Conservation (phyloP, 345 rosid species). For the Gossypium turneri region DNA sequence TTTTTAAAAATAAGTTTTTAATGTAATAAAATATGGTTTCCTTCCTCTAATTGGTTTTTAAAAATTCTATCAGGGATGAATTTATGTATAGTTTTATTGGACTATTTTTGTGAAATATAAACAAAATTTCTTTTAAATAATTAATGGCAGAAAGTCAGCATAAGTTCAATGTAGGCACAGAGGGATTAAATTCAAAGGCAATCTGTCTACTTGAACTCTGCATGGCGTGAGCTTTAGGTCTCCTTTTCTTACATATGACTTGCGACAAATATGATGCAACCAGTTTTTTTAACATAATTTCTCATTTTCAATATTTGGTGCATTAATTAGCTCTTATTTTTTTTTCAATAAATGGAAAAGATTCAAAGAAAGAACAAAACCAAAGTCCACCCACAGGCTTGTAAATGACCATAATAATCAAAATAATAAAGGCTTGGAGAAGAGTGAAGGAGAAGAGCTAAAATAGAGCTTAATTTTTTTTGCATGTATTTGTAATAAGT, state of each 20-base stretch:
- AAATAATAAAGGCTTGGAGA: no score
- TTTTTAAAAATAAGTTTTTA: no score
- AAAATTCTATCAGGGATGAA: no score
- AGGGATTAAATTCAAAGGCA: neutral
- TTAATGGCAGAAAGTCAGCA: conserved; percentile 2
- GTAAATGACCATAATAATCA: neutral
- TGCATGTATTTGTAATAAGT: neutral
- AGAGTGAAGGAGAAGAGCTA: neutral
- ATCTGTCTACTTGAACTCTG: neutral
- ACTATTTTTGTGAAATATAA: neutral
- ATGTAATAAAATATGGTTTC: no score
- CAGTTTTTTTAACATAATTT: neutral
- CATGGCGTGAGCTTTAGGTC: neutral
- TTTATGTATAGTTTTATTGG: neutral
- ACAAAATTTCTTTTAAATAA: neutral
- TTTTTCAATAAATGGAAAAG: neutral
- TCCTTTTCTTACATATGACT: neutral
- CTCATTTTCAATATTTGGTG: neutral
- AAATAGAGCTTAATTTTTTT: neutral
- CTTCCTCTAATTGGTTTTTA: no score
- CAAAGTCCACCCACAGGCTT: neutral
- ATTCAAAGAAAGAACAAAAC: neutral
- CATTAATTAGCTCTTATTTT: neutral
- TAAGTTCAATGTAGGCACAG: neutral
- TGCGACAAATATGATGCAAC: neutral